phyloP scores from a whole-genome alignment of 192 early-diverging fungal species.

The Coemansia interrupta region DNA sequence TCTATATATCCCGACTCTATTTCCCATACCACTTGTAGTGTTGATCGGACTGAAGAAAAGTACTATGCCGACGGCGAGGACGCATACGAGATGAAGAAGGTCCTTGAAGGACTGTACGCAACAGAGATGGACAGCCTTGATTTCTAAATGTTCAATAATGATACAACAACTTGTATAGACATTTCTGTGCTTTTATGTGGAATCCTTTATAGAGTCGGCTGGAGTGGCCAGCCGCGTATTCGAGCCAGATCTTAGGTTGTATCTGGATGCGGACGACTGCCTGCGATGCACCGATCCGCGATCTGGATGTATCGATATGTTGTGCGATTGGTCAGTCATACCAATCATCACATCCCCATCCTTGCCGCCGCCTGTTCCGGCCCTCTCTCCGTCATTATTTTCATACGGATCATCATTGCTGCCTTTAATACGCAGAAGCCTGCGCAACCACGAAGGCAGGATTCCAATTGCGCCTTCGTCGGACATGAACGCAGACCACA shows the following conservation, averaged over 20 bases:
- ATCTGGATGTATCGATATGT: conserved; percentile 1
- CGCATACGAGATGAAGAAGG: conserved; percentile 69
- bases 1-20: conserved; percentile 3
- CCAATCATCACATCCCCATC: neutral
- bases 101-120: conserved; percentile 19
- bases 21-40: conserved; percentile 36
- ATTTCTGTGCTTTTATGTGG: neutral
- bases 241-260: neutral
- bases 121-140: conserved; percentile 33
- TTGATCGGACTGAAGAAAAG: conserved; percentile 86
- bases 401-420: neutral
- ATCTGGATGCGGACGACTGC: conserved; percentile 1
- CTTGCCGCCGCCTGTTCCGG: no score
- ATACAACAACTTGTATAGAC: neutral
- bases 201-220: conserved; percentile 4
- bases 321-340: conserved; percentile 2
- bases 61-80: conserved; percentile 99
- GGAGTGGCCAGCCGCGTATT: conserved; percentile 10
- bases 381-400: neutral
- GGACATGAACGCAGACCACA: conserved; percentile 25
- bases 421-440: conserved; percentile 1
- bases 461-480: conserved; percentile 17
- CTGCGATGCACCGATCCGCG: conserved; percentile 4
- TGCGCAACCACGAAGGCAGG: conserved; percentile 9
- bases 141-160: conserved; percentile 9